Base-by-base conservation (phyloP, 2,329 filamentous ascomycete species). In the Fusarium avenaceum region DNA sequence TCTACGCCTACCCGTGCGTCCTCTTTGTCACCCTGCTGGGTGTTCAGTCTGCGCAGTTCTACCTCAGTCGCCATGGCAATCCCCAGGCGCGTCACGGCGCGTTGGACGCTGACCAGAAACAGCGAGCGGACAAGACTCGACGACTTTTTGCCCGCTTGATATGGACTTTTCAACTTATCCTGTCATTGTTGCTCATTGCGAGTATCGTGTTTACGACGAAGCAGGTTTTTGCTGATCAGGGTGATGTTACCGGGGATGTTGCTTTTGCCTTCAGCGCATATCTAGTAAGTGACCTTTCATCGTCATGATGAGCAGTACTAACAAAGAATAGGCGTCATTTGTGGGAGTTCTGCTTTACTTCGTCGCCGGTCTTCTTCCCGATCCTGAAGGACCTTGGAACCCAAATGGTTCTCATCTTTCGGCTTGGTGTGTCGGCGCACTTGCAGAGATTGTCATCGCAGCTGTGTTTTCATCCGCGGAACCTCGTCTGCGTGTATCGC, bases 361-460 rank as follows among this genome's bases (percentile, higher is more conserved):
- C 45, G 59, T 81, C 5, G 78, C 78, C 22, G 81, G 81, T 4
- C 69, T 83, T 49, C 74, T 83, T 8, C 81, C 81, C 4, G 79
- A 83, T 39, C 81, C 81, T 1, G 80, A 82, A 64, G 81, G 81
- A 1, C 81, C 81, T 8, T 83, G 81, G 81, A 76, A 77, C 6
- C 81, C 80, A 2, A 73, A 72, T 11, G 62, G 74, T 19, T 67
- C 80, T 20, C 80, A 82, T 39, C 72, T 75, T 56, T 74, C 72
- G 46, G 79, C 80, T 3, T 82, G 80, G 80, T 69, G 78, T 47
- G 57, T 75, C 0, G 80, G 72, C 24, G 64, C 75, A 1, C 66
- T 81, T 14, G 49, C 79, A 4, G 80, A 82, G 64, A 67, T 63
- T 15, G 74, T 81, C 54, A 78, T 82, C 39, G 74, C 74, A 6